A percentile compares a stretch with the other conserved stretches of the same genome.
These are phyloP conservation scores for Zymoseptoria ardabiliae DNA, from an alignment of 2,329 filamentous ascomycete species.

Conservation along the genomic window DNA sequence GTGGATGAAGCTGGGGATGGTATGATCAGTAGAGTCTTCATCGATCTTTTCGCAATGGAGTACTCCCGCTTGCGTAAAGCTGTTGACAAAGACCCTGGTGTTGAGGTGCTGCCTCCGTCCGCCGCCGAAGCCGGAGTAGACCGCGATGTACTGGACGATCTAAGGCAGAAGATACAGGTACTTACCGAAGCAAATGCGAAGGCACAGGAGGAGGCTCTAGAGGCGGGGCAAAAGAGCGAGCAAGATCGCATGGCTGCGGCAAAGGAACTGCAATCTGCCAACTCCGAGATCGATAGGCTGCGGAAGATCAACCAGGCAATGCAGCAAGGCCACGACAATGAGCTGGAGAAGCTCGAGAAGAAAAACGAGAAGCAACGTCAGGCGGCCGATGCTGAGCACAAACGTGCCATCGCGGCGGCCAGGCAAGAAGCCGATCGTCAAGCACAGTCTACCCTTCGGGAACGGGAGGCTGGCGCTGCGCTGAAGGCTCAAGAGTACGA, in stretches of 20 bases:
- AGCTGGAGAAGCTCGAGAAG: constrained; percentile 39
- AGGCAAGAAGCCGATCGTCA: constrained; percentile 23
- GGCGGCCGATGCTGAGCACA: constrained; percentile 29
- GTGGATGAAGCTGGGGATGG: constrained; percentile 19
- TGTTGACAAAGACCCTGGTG: constrained; percentile 81
- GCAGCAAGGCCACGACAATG: constrained; percentile 60
- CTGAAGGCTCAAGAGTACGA: constrained; percentile 25
- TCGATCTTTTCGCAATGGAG: constrained; percentile 94
- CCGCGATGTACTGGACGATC: constrained; percentile 80
- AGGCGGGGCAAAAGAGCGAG: constrained; percentile 51
- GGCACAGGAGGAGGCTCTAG: constrained; percentile 49
- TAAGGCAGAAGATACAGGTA: constrained; percentile 70
- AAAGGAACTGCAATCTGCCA: constrained; percentile 40
- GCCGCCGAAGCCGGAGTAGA: constrained; percentile 88
- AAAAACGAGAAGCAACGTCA: constrained; percentile 35
- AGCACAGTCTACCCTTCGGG: constrained; percentile 20
- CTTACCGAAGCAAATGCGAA: constrained; percentile 56
- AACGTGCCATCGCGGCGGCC: constrained; percentile 21
- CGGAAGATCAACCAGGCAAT: constrained; percentile 63
- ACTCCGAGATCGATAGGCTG: constrained; percentile 44
- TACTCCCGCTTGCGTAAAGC: constrained; percentile 77
- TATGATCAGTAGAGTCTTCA: constrained; percentile 65
- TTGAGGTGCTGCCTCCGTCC: constrained; percentile 73
- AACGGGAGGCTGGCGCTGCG: constrained; percentile 19
- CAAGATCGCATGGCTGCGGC: constrained; percentile 32